Evolutionary conservation across 108 stramenopile genomes (phyloP).

Genomic region (Cylindrotheca closterium): DNA sequence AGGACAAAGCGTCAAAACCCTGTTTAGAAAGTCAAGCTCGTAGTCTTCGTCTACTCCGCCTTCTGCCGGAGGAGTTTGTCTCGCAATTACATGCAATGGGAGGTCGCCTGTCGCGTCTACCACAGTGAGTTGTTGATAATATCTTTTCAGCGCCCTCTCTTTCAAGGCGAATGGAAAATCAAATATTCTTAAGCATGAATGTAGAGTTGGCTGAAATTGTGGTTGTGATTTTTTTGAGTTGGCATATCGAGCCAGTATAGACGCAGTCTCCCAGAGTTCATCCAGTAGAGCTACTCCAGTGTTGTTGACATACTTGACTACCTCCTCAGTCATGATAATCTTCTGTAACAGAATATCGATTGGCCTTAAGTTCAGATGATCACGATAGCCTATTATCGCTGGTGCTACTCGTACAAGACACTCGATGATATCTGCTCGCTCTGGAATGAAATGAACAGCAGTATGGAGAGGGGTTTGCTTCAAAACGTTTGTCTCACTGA

Average conservation of each 20-base stretch:
- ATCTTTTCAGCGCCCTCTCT: slow-evolving; percentile 10
- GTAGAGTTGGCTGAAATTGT: slow-evolving; percentile 4
- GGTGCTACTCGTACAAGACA: slow-evolving; percentile 4
- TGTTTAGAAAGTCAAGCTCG: slow-evolving; percentile 4
- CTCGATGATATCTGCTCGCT: slow-evolving; percentile 9
- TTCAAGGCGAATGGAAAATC: slow-evolving; percentile 24
- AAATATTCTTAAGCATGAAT: slow-evolving; percentile 13
- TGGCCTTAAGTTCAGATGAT: slow-evolving; percentile 6
- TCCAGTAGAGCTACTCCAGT: neutral
- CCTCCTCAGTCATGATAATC: slow-evolving; percentile 29
- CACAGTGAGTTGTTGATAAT: slow-evolving; percentile 1
- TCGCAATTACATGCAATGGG: slow-evolving; percentile 25
- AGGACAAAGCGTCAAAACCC: slow-evolving; percentile 1
- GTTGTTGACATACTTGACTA: slow-evolving; percentile 4
- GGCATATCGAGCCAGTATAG: slow-evolving; percentile 1
- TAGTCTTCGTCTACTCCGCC: slow-evolving; percentile 12
- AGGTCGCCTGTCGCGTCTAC: slow-evolving; percentile 15
- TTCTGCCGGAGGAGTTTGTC: neutral
- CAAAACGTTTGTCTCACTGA: neutral
- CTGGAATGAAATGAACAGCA: neutral
- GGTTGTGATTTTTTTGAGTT: neutral
- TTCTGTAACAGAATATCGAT: slow-evolving; percentile 17
- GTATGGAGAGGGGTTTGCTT: slow-evolving; percentile 18
- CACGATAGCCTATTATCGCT: neutral
- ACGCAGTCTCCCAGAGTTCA: slow-evolving; percentile 9